Conservation (phyloP, 1,139 yeast genomes). For the Kodamaea fungicola region DNA sequence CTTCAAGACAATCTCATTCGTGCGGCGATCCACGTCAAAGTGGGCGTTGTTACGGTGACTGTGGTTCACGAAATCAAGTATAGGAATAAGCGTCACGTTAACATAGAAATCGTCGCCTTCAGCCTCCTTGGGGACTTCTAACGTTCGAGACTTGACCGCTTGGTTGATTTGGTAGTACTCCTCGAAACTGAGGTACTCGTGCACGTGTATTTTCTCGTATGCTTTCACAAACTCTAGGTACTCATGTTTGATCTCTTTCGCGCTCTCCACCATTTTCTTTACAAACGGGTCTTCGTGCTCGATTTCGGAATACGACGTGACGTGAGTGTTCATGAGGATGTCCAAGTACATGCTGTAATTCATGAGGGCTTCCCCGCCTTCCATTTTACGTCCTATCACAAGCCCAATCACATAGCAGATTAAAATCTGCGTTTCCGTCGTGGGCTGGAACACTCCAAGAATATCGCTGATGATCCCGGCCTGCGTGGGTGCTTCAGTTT, state of each 20-base stretch:
- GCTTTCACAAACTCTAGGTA: conserved; percentile 20
- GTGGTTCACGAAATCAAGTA: conserved; percentile 68
- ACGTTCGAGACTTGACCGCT: conserved; percentile 54
- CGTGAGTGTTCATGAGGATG: conserved; percentile 21
- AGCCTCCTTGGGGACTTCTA: conserved; percentile 55
- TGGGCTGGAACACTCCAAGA: conserved; percentile 20
- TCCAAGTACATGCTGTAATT: conserved; percentile 22
- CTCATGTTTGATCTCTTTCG: conserved; percentile 19
- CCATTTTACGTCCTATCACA: conserved; percentile 11
- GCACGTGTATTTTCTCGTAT: conserved; percentile 11
- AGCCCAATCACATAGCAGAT: conserved; percentile 27
- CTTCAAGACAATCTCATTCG: conserved; percentile 44
- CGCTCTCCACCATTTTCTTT: conserved; percentile 12
- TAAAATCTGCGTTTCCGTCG: conserved; percentile 30
- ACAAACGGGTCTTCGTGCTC: conserved; percentile 17
- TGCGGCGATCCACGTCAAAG: conserved; percentile 56
- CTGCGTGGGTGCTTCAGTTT: conserved; percentile 10
- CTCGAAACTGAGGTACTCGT: conserved; percentile 18
- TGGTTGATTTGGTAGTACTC: conserved; percentile 40
- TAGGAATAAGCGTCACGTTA: conserved; percentile 59
- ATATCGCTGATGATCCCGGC: conserved; percentile 20
- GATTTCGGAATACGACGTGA: conserved; percentile 10
- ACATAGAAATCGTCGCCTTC: conserved; percentile 37
- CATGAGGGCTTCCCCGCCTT: conserved; percentile 7
- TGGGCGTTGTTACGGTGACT: conserved; percentile 43